Conservation (phyloP, 495 filamentous ascomycete genomes). For the Astrothelium macrocarpum region DNA sequence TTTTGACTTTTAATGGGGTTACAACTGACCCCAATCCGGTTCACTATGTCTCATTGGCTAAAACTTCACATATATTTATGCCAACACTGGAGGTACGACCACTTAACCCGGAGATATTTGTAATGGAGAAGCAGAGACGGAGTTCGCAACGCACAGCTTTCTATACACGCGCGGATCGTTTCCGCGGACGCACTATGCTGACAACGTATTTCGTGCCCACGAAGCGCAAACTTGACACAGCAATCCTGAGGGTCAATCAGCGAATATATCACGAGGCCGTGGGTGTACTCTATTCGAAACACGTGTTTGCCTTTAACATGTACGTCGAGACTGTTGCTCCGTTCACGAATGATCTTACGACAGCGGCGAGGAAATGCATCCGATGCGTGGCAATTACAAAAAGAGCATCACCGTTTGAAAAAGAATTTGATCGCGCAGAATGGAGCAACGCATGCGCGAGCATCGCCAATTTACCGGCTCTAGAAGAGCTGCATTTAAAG, state of each 20-base stretch:
- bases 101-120: conserved; percentile 16
- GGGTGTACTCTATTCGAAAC: conserved; percentile 40
- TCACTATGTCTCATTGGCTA: too few species aligned
- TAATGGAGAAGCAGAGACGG: background rate
- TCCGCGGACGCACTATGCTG: conserved; percentile 22
- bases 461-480: conserved; percentile 19
- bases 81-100: conserved; percentile 23
- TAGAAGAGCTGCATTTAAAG: conserved; percentile 34
- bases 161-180: conserved; percentile 19
- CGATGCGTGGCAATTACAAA: conserved; percentile 40
- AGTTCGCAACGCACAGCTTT: conserved; percentile 4
- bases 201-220: conserved; percentile 41
- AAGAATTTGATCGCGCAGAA: conserved; percentile 44
- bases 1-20: conserved; percentile 7
- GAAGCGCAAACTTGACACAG: conserved; percentile 32
- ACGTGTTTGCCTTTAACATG: conserved; percentile 43
- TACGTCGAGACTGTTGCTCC: conserved; percentile 46
- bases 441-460: conserved; percentile 40
- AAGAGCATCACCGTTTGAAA: conserved; percentile 37
- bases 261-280: conserved; percentile 41
- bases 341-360: conserved; percentile 46
- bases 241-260: conserved; percentile 38
- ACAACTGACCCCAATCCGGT: conserved; percentile 25
- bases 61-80: conserved; percentile 1
- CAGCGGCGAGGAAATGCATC: conserved; percentile 33